Evolutionary conservation across 2,329 filamentous ascomycete genomes (phyloP).

Genomic region (Epichloe gansuensis): DNA sequence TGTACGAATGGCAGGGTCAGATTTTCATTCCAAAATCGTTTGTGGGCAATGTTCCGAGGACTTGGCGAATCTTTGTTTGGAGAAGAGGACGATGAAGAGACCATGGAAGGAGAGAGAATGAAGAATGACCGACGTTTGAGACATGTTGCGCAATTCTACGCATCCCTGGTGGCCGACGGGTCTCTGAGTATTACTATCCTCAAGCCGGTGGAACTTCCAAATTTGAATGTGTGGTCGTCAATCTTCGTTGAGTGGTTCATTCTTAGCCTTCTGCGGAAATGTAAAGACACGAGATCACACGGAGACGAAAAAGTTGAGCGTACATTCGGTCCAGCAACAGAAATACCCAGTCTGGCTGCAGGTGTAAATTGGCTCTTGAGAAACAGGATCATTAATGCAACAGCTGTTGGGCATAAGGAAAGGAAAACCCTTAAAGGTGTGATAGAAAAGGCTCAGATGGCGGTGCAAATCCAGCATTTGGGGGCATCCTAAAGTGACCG

Average conservation of each 20-base stretch:
- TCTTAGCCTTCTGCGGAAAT: slow-evolving; percentile 59
- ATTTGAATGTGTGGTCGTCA: slow-evolving; percentile 61
- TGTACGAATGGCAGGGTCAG: slow-evolving; percentile 63
- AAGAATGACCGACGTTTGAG: slow-evolving; percentile 36
- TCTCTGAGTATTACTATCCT: slow-evolving; percentile 36
- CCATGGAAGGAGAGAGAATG: slow-evolving; percentile 32
- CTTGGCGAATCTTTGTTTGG: slow-evolving; percentile 72
- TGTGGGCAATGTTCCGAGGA: slow-evolving; percentile 75
- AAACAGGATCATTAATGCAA: slow-evolving; percentile 57
- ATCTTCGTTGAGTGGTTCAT: slow-evolving; percentile 72
- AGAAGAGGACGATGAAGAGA: slow-evolving; percentile 43
- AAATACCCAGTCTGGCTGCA: slow-evolving; percentile 53
- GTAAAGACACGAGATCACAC: slow-evolving; percentile 30
- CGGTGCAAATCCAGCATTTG: slow-evolving; percentile 10
- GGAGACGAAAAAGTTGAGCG: slow-evolving; percentile 48
- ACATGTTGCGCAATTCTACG: slow-evolving; percentile 43
- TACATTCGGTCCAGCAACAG: slow-evolving; percentile 51
- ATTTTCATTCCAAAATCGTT: slow-evolving; percentile 74
- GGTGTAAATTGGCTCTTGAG: slow-evolving; percentile 71
- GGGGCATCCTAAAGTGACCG: too few relatives aligned
- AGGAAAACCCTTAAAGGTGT: slow-evolving; percentile 28
- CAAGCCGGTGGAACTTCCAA: slow-evolving; percentile 65
- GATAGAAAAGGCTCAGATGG: slow-evolving; percentile 20
- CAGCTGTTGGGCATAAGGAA: slow-evolving; percentile 37
- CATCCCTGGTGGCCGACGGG: slow-evolving; percentile 34